A percentile compares a stretch with the other conserved stretches of the same genome.
Conservation (phyloP, 371 early-diverging fungal species). For the Actinomortierella wolfii region DNA sequence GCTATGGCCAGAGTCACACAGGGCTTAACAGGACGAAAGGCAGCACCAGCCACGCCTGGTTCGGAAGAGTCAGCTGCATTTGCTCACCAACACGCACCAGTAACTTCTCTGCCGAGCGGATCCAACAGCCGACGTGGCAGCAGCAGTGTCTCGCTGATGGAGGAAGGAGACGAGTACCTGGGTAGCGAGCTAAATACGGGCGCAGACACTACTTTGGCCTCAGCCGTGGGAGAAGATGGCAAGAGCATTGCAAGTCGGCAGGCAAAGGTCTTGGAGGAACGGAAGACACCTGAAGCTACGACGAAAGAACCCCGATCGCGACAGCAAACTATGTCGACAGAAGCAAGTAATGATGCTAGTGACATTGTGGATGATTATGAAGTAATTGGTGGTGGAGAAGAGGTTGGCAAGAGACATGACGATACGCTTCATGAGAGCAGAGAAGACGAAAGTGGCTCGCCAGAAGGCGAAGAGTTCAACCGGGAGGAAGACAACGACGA, state of each 20-base stretch:
- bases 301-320: not conserved
- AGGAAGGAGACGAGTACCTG: too few species aligned
- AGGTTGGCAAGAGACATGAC: not conserved
- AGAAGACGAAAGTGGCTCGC: constrained; percentile 7
- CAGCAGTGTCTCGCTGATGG: too few species aligned
- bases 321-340: not conserved
- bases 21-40: not conserved
- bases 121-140: too few species aligned
- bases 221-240: too few species aligned
- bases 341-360: not conserved
- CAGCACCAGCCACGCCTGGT: constrained; percentile 2
- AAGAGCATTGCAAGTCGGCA: too few species aligned
- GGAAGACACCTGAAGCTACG: too few species aligned
- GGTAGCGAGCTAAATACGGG: too few species aligned
- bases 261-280: too few species aligned
- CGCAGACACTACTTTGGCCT: too few species aligned
- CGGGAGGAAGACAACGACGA: constrained; percentile 8
- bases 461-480: constrained; percentile 1
- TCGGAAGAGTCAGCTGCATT: constrained; percentile 6
- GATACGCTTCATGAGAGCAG: not conserved
- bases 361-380: too few species aligned
- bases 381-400: not conserved
- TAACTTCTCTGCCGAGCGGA: too few species aligned
- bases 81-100: too few species aligned
- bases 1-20: constrained; percentile 27